Evolutionary conservation across 2,329 filamentous ascomycete species (phyloP), one percentile per base, ranked within the genome.

Genomic region (Amauroascus verrucosus): DNA sequence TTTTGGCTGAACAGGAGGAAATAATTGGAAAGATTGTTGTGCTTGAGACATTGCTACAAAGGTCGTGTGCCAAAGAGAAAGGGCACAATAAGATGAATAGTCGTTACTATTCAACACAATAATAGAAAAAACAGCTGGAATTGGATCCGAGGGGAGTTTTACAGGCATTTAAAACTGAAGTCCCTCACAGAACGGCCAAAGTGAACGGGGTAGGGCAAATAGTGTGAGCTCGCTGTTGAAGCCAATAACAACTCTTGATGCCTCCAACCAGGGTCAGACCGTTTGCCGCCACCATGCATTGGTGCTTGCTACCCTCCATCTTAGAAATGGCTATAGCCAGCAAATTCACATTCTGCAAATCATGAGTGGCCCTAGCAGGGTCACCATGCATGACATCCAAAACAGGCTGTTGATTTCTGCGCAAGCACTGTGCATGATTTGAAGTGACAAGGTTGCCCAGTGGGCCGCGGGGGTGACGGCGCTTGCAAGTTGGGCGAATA

Each of bases 1-100:
- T 57, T 64, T 63, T 9, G 63, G 60, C 9, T 67, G 63, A 48
- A 65, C 63, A n/a, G 66, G 59, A 16, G 70, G 70, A 41, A 72
- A 72, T 46, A 72, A 62, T 52, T 71, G 69, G 47, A 72, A 72
- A 53, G 41, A 41, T 14, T 52, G 50, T 22, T 45, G 50, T 1
- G 50, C 14, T 30, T 52, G 50, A 28, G 41, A 14, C 50, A 52
- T 52, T 26, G 28, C 28, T 44, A 16, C 48, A 16, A 20, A 13
- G 20, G 37, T 1, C 28, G 18, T 44, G 7, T 33, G 22, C 38
- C 16, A 43, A 41, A 6, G 16, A 20, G 14, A 20, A 32, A 33
- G 11, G 16, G 28, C 44, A 48, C 33, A 13, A 28, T 26, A 14
- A 32, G n/a, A 50, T n/a, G n/a, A 26, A 26, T n/a, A 6, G 16